phyloP scores from a whole-genome alignment of 225 moss, liverwort and hornwort genomes.

The Thuidium tamariscinum region DNA sequence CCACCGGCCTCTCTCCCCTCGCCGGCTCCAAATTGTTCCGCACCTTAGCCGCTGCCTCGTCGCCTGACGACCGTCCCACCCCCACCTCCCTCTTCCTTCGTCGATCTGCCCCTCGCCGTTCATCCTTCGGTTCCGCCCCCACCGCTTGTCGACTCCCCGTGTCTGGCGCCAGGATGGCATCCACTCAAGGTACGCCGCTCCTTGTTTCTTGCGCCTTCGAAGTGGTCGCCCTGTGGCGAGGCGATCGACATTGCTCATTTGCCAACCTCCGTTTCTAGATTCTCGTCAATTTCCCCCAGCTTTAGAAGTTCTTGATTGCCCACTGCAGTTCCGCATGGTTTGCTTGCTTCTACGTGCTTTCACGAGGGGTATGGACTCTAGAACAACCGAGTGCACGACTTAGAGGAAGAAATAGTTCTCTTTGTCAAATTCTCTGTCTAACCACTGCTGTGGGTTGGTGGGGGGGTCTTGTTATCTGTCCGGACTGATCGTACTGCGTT shows the following conservation, averaged over 20 bases:
- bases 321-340: not conserved
- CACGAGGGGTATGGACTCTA: not conserved
- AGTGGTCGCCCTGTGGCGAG: not conserved
- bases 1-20: not conserved
- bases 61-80: not conserved
- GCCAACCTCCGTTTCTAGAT: no score
- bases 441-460: no score
- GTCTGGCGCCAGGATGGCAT: conserved; percentile 18
- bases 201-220: not conserved
- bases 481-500: not conserved
- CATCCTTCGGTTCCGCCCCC: not conserved
- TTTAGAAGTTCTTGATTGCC: not conserved
- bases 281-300: not conserved
- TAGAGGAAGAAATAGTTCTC: not conserved
- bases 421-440: not conserved
- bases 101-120: not conserved
- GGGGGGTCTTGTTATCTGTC: not conserved
- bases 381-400: not conserved
- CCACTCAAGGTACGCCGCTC: conserved; percentile 12
- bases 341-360: not conserved
- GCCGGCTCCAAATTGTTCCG: not conserved
- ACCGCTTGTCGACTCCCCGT: not conserved
- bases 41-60: not conserved
- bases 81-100: not conserved
- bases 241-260: not conserved